These are phyloP conservation scores for Byssoonygena ceratinophila DNA, from an alignment of 2,329 filamentous ascomycete genomes.

Conservation along the genomic window DNA sequence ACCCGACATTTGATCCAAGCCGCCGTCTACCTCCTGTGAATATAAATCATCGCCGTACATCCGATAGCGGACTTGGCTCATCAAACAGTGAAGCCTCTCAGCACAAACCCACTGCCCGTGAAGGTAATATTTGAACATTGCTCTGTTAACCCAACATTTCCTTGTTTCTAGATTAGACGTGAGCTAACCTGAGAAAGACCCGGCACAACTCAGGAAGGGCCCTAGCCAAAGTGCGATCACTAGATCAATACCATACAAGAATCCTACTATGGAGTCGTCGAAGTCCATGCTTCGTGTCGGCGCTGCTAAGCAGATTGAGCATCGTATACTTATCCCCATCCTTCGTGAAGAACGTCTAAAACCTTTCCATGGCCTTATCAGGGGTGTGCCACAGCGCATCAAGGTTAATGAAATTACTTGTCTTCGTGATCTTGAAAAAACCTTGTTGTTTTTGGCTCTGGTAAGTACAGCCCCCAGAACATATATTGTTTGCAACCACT, in stretches of 20 bases:
- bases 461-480: constrained; percentile 64
- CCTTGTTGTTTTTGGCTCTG: constrained; percentile 76
- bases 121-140: constrained; percentile 28
- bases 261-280: constrained; percentile 37
- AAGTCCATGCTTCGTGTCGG: constrained; percentile 55
- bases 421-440: constrained; percentile 89
- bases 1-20: constrained; percentile 36
- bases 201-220: background rate
- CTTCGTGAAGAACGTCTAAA: constrained; percentile 62
- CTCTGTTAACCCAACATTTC: too few species aligned
- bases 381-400: constrained; percentile 69
- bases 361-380: constrained; percentile 68
- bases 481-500: constrained; percentile 22
- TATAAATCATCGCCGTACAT: constrained; percentile 27
- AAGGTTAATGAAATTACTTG: constrained; percentile 76
- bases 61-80: constrained; percentile 79
- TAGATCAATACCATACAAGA: constrained; percentile 45
- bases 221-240: constrained; percentile 44
- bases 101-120: constrained; percentile 33
- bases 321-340: constrained; percentile 67
- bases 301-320: constrained; percentile 67
- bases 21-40: constrained; percentile 52
- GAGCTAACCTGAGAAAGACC: background rate
- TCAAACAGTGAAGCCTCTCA: constrained; percentile 55
- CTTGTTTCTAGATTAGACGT: background rate